These are phyloP conservation scores for Acanthamoeba triangularis DNA, from an alignment of 208 protist genomes.

Conservation along the genomic window DNA sequence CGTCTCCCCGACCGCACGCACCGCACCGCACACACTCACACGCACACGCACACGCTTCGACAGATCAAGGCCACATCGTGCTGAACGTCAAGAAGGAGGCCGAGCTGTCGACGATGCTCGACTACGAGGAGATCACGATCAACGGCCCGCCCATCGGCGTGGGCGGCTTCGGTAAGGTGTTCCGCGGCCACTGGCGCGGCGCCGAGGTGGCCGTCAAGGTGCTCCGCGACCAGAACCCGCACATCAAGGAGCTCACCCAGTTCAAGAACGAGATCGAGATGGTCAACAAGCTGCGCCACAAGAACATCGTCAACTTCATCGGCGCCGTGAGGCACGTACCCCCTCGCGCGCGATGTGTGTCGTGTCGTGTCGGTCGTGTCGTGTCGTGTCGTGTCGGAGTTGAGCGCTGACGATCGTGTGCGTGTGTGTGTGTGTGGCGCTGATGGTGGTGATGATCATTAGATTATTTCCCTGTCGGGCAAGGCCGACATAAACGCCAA, in stretches of 20 bases:
- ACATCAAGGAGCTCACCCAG: neutral
- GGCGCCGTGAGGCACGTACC: too few species aligned
- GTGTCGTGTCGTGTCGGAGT: too few species aligned
- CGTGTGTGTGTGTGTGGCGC: too few species aligned
- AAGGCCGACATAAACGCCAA: constrained; percentile 73
- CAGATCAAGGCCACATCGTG: neutral
- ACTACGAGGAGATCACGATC: constrained; percentile 72
- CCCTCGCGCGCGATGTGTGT: too few species aligned
- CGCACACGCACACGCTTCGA: neutral
- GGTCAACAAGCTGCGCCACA: constrained; percentile 64
- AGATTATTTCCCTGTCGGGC: constrained; percentile 31
- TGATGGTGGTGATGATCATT: too few species aligned
- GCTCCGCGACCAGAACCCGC: constrained; percentile 4
- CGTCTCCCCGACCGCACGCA: too few species aligned
- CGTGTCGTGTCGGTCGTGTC: too few species aligned
- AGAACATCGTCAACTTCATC: constrained; percentile 40
- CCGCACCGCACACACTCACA: too few species aligned
- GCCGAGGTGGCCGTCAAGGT: constrained; percentile 71
- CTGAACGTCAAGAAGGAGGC: constrained; percentile 38
- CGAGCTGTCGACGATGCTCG: constrained; percentile 68
- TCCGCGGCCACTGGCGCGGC: constrained; percentile 50
- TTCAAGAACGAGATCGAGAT: constrained; percentile 68
- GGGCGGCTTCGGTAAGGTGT: constrained; percentile 67
- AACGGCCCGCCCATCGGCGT: constrained; percentile 42
- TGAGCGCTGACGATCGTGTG: too few species aligned